Evolutionary conservation across 305 asterid species (phyloP).

Genomic region (Striga hermonthica): DNA sequence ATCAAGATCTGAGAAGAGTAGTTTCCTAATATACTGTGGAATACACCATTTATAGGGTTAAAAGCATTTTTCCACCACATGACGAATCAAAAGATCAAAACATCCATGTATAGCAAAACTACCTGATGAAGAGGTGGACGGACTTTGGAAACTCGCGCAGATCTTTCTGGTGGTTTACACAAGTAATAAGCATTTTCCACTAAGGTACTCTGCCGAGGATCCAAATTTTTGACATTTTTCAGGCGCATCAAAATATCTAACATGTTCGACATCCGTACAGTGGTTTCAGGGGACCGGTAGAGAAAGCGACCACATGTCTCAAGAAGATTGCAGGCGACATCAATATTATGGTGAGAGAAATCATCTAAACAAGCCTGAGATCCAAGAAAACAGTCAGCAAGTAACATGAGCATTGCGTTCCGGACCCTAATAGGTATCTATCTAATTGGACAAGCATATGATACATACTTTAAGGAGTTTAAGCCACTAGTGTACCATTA

Average conservation of each 20-base stretch:
- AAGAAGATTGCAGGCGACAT: constrained; percentile 97
- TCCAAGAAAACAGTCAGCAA: constrained; percentile 30
- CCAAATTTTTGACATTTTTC: constrained; percentile 96
- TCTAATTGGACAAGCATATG: constrained; percentile 23
- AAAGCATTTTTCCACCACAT: constrained; percentile 22
- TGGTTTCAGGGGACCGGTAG: constrained; percentile 92
- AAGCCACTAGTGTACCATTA: not conserved
- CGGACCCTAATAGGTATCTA: constrained; percentile 21
- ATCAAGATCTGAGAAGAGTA: constrained; percentile 95
- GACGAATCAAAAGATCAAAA: constrained; percentile 25
- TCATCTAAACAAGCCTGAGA: constrained; percentile 96
- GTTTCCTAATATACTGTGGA: constrained; percentile 87
- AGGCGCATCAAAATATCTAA: constrained; percentile 95
- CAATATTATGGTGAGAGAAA: constrained; percentile 94
- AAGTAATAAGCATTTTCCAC: constrained; percentile 98
- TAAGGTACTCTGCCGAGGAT: constrained; percentile 94
- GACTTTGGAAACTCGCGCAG: constrained; percentile 94
- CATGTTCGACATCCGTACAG: constrained; percentile 96
- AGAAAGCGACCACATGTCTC: constrained; percentile 99
- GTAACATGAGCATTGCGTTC: constrained; percentile 1
- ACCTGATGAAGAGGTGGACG: constrained; percentile 99
- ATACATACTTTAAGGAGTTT: not conserved
- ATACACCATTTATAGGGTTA: constrained; percentile 33
- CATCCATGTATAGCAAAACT: constrained; percentile 24
- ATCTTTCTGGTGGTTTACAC: constrained; percentile 99